phyloP scores from a whole-genome alignment of 306 rosid species.

The Citrullus colocynthis region DNA sequence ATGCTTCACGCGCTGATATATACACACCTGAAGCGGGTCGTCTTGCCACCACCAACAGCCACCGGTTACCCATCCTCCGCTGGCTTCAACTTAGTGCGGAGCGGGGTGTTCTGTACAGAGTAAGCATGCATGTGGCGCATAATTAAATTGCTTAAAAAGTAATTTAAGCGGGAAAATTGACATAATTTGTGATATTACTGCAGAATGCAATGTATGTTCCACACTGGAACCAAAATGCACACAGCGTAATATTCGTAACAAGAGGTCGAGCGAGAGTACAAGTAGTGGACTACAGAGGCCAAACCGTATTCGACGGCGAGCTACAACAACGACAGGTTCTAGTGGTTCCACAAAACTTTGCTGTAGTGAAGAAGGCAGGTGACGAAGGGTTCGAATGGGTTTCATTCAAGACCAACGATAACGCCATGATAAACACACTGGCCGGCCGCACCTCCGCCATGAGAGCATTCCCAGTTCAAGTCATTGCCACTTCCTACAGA shows the following conservation, averaged over 20 bases:
- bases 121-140: neutral
- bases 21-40: slow-evolving; percentile 30
- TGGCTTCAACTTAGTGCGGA: slow-evolving; percentile 29
- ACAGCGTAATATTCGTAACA: slow-evolving; percentile 26
- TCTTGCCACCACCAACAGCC: slow-evolving; percentile 20
- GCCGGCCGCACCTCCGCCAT: slow-evolving; percentile 25
- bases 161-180: too few species aligned
- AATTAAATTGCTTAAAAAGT: too few species aligned
- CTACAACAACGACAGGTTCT: slow-evolving; percentile 25
- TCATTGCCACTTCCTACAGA: slow-evolving; percentile 21
- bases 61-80: slow-evolving; percentile 23
- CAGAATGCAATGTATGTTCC: slow-evolving; percentile 47
- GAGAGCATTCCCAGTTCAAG: slow-evolving; percentile 28
- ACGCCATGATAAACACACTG: slow-evolving; percentile 21
- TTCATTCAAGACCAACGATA: slow-evolving; percentile 43
- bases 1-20: slow-evolving; percentile 18
- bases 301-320: slow-evolving; percentile 22
- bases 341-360: slow-evolving; percentile 51
- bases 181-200: neutral
- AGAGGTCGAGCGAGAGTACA: slow-evolving; percentile 40
- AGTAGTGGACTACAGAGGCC: slow-evolving; percentile 41
- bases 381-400: slow-evolving; percentile 30
- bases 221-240: slow-evolving; percentile 45
- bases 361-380: slow-evolving; percentile 19
- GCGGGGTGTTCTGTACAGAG: slow-evolving; percentile 22